Conservation (phyloP, 768 basidiomycete genomes). For the Mycena galopus region DNA sequence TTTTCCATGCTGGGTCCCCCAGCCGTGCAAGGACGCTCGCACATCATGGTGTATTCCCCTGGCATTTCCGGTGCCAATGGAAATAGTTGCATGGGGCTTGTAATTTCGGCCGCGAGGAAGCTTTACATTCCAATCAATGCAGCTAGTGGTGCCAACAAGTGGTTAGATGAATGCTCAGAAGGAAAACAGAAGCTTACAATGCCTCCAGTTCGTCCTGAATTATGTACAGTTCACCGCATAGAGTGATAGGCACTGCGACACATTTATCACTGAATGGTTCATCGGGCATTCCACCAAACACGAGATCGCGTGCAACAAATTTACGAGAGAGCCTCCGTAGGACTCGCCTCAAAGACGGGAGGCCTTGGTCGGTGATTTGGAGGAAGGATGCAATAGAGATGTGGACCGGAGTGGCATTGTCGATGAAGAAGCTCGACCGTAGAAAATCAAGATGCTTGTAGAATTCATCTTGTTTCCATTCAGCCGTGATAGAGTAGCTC, state of each 20-base stretch:
- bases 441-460: constrained; percentile 11
- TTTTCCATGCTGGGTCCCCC: neutral
- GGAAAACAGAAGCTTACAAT: neutral
- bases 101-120: neutral
- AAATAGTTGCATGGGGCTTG: constrained; percentile 23
- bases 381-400: constrained; percentile 14
- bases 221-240: neutral
- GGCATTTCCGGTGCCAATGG: neutral
- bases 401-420: neutral
- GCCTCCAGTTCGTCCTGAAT: neutral
- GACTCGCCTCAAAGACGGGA: neutral
- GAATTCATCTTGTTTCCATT: constrained; percentile 15
- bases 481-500: constrained; percentile 26
- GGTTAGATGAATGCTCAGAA: neutral
- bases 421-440: neutral
- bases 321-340: neutral
- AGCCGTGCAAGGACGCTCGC: neutral
- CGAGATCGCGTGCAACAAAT: neutral
- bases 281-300: neutral
- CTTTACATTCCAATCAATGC: neutral
- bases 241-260: neutral
- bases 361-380: neutral
- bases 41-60: constrained; percentile 9
- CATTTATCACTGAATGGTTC: constrained; percentile 11
- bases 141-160: neutral